Conservation (phyloP, 2,329 filamentous ascomycete genomes). For the Nigrospora oryzae region DNA sequence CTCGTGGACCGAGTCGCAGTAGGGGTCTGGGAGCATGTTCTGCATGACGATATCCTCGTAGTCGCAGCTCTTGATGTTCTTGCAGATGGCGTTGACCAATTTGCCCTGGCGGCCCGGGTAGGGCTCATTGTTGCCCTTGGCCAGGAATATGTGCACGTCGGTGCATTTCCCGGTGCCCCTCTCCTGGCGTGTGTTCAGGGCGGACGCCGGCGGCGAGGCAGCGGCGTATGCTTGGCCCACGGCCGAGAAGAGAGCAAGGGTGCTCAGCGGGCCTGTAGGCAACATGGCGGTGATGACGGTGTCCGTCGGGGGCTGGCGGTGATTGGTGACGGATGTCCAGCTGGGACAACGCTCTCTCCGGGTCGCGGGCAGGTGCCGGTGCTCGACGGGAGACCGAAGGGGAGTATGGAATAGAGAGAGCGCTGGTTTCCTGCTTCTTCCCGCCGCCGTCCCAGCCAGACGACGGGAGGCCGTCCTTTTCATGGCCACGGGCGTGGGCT, state of each 20-base stretch:
- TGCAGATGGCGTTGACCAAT: slow-evolving; percentile 20
- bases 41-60: slow-evolving; percentile 21
- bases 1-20: slow-evolving; percentile 26
- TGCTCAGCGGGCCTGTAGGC: no score
- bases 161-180: slow-evolving; percentile 9
- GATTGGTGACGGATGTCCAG: no score
- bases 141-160: slow-evolving; percentile 14
- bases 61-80: slow-evolving; percentile 9
- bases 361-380: no score
- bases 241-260: not conserved
- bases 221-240: not conserved
- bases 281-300: no score
- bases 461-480: no score
- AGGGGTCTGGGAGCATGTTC: slow-evolving; percentile 18
- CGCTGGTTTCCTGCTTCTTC: no score
- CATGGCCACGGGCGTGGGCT: no score
- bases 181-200: not conserved
- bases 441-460: no score
- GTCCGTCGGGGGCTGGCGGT: no score
- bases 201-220: not conserved
- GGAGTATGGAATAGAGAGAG: no score
- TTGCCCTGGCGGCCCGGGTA: slow-evolving; percentile 23
- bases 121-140: slow-evolving; percentile 23
- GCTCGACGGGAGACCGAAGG: no score
- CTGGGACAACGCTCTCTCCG: no score